Base-by-base conservation (phyloP, 2,329 filamentous ascomycete species). In the Aspergillus awamori region DNA sequence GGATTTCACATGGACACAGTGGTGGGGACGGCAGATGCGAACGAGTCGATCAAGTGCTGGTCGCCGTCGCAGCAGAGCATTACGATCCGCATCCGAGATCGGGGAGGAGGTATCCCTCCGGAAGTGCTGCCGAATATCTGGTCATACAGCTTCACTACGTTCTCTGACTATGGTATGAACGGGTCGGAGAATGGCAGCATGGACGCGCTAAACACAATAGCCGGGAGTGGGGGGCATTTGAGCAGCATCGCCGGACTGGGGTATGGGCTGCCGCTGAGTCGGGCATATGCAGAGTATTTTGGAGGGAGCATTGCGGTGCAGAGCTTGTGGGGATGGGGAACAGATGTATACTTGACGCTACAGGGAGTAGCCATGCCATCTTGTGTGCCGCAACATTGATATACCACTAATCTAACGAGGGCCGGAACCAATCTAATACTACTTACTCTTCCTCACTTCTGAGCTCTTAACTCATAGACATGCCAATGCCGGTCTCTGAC, bases 221-320 rank as follows among this genome's bases (percentile, higher is more conserved):
- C 90, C 1, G 85, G 85, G 1, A 87, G 87, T 30, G 89, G 87
- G 58, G 87, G 86, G 0, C 90, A 91, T 55, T 85, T 86, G 1
- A 93, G 90, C 73, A 94, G 91, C 48, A 96, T 99, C 62, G 95
- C 95, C 0, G 95, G 95, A 0, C 78, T 99, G 53, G 95, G 95
- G 1, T 99, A 99, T 74, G 95, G 95, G 0, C 75, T 99, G 64
- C 95, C 95, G 1, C 79, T 99, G 22, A 93, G 93, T 57, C 85
- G 95, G 63, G 94, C 95, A 0, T 99, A 99, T 73, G 95, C 95
- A 0, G 94, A 99, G 80, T 99, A 98, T 71, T 99, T 99, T 81
- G 95, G 95, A 2, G 95, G 95, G 0, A 93, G 93, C 2, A 95
- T 99, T 61, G 89, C 89, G 4, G 89, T 99, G n/a, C 94, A 99